Percentiles rank a stretch among this genome's conserved stretches.
phyloP scores from a whole-genome alignment of 2,329 filamentous ascomycete species.

The Neophaeococcomyces aloes region DNA sequence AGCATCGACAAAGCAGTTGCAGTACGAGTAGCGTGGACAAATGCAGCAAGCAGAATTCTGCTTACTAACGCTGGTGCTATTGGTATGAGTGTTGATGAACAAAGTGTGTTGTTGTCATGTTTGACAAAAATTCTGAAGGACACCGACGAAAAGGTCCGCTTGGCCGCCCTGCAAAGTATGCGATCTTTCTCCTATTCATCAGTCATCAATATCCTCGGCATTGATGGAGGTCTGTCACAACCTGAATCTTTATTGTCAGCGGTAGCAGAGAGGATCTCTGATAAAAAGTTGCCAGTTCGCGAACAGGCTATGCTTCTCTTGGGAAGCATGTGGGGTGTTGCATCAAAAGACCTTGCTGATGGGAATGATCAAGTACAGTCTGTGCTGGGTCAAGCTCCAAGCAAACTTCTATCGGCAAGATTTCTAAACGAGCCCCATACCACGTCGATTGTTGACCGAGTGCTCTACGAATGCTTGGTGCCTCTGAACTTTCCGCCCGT shows the following conservation, averaged over 20 bases:
- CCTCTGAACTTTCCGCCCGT: conserved; percentile 76
- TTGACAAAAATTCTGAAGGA: conserved; percentile 76
- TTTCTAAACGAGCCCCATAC: conserved; percentile 85
- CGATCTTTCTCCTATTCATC: conserved; percentile 70
- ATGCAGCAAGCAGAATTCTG: conserved; percentile 71
- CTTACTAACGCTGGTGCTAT: conserved; percentile 86
- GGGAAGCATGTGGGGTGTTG: conserved; percentile 86
- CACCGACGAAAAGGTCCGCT: conserved; percentile 77
- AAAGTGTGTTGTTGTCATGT: conserved; percentile 60
- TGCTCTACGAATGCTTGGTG: conserved; percentile 78
- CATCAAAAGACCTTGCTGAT: conserved; percentile 71
- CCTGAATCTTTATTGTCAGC: conserved; percentile 68
- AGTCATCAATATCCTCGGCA: conserved; percentile 70
- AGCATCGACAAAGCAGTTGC: conserved; percentile 74
- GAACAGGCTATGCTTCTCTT: conserved; percentile 78
- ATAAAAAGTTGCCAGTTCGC: conserved; percentile 70
- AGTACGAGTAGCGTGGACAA: conserved; percentile 79
- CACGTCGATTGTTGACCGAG: conserved; percentile 71
- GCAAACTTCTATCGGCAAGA: conserved; percentile 72
- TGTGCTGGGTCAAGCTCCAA: conserved; percentile 72
- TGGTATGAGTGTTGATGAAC: conserved; percentile 73
- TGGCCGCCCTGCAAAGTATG: conserved; percentile 79
- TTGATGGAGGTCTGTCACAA: conserved; percentile 62
- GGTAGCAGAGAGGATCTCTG: conserved; percentile 78
- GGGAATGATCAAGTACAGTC: conserved; percentile 65